Conservation (phyloP, 83 land plant genomes). For the Thuja plicata region DNA sequence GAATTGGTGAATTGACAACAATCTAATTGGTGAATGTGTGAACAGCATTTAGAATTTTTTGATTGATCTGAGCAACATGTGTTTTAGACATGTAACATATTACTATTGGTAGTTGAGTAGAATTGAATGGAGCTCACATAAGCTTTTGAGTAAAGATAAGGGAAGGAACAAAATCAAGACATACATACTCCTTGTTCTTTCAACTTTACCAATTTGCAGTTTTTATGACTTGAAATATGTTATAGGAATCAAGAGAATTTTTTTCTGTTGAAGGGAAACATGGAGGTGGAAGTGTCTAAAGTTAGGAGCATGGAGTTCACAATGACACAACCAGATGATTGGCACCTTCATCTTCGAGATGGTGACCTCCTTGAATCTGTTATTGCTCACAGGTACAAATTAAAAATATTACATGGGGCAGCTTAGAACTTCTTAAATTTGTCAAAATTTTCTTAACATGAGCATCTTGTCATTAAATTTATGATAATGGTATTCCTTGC, state of each 20-base stretch:
- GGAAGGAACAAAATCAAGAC: neutral
- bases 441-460: neutral
- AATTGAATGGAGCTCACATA: neutral
- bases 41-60: no score
- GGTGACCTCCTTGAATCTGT: constrained; percentile 78
- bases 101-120: neutral
- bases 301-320: constrained; percentile 51
- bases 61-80: neutral
- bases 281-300: neutral
- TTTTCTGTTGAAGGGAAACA: constrained; percentile 1
- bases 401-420: neutral
- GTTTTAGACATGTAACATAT: neutral
- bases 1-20: neutral
- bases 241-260: neutral
- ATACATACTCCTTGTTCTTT: neutral
- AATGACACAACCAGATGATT: constrained; percentile 90
- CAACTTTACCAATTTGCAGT: neutral
- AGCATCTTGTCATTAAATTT: neutral
- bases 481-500: neutral
- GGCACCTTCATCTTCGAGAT: constrained; percentile 99
- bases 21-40: neutral
- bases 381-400: constrained; percentile 65
- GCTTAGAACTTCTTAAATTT: neutral
- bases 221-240: neutral
- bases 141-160: neutral